Evolutionary conservation across 2,329 filamentous ascomycete species (phyloP).

Genomic region (Chrysoporthe cubensis): DNA sequence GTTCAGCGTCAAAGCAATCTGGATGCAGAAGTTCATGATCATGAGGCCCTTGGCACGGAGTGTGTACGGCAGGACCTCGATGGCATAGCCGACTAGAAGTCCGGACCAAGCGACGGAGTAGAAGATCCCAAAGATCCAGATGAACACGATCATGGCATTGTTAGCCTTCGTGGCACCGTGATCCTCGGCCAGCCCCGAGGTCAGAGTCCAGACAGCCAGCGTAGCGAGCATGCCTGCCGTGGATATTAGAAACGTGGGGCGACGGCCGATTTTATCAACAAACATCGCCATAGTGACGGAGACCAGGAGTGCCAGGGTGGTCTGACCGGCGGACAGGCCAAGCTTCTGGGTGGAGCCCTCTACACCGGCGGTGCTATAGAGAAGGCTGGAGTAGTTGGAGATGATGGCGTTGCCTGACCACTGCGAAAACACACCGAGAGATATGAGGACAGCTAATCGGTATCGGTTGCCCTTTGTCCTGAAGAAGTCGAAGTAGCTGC

Average conservation of each 20-base stretch:
- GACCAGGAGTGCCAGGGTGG: conserved; percentile 55
- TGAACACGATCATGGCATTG: conserved; percentile 49
- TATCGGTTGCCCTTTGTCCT: conserved; percentile 61
- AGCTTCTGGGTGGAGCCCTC: conserved; percentile 48
- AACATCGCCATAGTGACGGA: conserved; percentile 56
- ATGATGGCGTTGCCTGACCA: conserved; percentile 65
- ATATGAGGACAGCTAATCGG: conserved; percentile 55
- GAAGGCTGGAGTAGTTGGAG: conserved; percentile 59
- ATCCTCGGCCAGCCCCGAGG: conserved; percentile 50
- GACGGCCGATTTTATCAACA: conserved; percentile 58
- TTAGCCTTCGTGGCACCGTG: conserved; percentile 40
- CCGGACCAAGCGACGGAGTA: conserved; percentile 63
- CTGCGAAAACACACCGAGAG: conserved; percentile 62
- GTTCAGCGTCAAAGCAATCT: conserved; percentile 59
- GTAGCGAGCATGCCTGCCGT: conserved; percentile 51
- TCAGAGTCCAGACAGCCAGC: conserved; percentile 55
- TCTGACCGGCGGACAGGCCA: conserved; percentile 53
- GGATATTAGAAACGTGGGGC: conserved; percentile 56
- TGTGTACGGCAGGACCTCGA: conserved; percentile 56
- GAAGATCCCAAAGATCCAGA: conserved; percentile 46
- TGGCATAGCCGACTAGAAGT: conserved; percentile 57
- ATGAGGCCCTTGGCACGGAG: conserved; percentile 56
- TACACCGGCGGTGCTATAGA: conserved; percentile 59
- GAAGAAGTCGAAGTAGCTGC: conserved; percentile 58
- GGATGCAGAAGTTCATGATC: conserved; percentile 61